Evolutionary conservation across 2,329 filamentous ascomycete species (phyloP).

Genomic region (Colletotrichum orchidophilum): DNA sequence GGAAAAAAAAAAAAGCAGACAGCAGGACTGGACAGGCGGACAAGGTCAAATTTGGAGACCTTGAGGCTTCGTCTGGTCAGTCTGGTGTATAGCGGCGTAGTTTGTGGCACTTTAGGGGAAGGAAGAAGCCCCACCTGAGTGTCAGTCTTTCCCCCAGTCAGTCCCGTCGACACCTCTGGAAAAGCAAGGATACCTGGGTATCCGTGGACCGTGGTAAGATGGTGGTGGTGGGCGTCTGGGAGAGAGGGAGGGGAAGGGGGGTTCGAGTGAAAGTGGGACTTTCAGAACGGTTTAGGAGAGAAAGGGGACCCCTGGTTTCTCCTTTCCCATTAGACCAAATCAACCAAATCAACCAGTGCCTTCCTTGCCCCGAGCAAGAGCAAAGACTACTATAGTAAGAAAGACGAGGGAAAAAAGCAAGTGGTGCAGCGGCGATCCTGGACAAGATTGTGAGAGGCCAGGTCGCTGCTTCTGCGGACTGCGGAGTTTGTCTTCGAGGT

Average conservation of each 20-base stretch:
- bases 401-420: slow-evolving; percentile 5
- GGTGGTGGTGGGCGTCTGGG: neutral
- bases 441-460: neutral
- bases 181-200: neutral
- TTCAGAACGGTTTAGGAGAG: slow-evolving; percentile 28
- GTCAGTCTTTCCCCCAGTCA: neutral
- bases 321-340: slow-evolving; percentile 23
- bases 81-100: slow-evolving; percentile 11
- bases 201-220: neutral
- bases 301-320: slow-evolving; percentile 27
- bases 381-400: slow-evolving; percentile 12
- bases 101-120: slow-evolving; percentile 24
- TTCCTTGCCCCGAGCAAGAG: slow-evolving; percentile 21
- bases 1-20: neutral
- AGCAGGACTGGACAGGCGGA: neutral
- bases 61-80: neutral
- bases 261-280: slow-evolving; percentile 11
- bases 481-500: neutral
- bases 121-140: slow-evolving; percentile 12
- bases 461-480: neutral
- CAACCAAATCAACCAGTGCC: neutral
- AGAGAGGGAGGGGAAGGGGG: slow-evolving; percentile 8
- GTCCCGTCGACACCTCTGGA: neutral
- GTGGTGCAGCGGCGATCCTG: neutral
- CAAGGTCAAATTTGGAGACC: neutral